Base-by-base conservation (phyloP, 805 yeast genomes). In the Saccharomyces mikatae region DNA sequence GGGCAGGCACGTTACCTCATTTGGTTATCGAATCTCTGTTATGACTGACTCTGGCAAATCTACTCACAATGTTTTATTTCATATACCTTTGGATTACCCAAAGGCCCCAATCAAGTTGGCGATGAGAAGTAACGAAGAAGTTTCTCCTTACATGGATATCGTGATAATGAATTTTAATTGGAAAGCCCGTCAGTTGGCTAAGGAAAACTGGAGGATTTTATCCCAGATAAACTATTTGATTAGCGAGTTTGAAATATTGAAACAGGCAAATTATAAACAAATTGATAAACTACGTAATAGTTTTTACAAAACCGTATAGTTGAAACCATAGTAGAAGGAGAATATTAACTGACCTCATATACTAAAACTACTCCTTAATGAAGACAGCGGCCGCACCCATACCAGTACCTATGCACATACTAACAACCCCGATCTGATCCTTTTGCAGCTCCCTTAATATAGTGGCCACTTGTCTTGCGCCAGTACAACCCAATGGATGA, bases 391-490 rank as follows among this genome's bases (percentile, higher is more conserved):
- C 98, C 32, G 97, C 97, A 60, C 98, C 98, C 96, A 91, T 92
- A 63, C 98, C 98, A 36, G 97, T 89, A 65, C 98, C 98, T 60
- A 92, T 84, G 76, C 98, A 92, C 98, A 92, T 92, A 59, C 96
- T 86, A 11, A 95, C 87, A 52, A 92, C 84, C 60, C 98, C 98
- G 60, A 90, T 74, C 75, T 90, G 83, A 57, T 92, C 95, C 28
- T 80, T 69, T 70, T 84, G 74, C 65, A 91, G 79, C 75, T 89
- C 92, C 64, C 91, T 80, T 69, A 92, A 72, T 57, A 92, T 72
- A 4, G 98, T 92, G 47, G 97, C 91, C 52, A 89, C 79, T 75
- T 91, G 97, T 72, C 98, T 84, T 11, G 97, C 90, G 68, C 96
- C 96, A 22, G 95, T 87, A 59, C 89, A 85, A 44, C 95, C 96